phyloP scores from a whole-genome alignment of 148 eudicot genomes.

The Camellia granthamiana region DNA sequence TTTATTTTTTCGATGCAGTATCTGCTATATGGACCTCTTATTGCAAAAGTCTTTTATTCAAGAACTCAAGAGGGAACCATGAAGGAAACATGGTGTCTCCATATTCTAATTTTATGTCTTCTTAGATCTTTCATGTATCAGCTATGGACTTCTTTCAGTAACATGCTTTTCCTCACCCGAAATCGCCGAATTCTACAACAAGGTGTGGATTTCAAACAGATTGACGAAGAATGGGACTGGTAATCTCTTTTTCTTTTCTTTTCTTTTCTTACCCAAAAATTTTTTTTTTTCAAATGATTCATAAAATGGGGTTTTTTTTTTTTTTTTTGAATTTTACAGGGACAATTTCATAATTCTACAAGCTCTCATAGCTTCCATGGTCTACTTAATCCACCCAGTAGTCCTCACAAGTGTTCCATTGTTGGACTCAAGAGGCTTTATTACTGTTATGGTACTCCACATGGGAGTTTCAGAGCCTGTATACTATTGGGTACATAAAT shows the following conservation, averaged over 20 bases:
- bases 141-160: constrained; percentile 49
- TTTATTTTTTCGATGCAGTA: constrained; percentile 33
- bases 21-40: constrained; percentile 60
- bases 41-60: constrained; percentile 45
- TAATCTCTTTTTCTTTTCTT: constrained; percentile 15
- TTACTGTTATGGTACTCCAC: constrained; percentile 49
- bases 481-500: constrained; percentile 62
- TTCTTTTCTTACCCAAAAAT: not conserved
- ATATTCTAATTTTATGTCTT: constrained; percentile 50
- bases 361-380: constrained; percentile 46
- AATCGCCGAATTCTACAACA: constrained; percentile 46
- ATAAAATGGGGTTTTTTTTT: not conserved
- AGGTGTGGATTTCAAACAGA: constrained; percentile 75
- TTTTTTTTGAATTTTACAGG: constrained; percentile 33
- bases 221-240: constrained; percentile 89
- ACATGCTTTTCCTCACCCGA: constrained; percentile 59
- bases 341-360: constrained; percentile 76
- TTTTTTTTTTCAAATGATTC: not conserved
- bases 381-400: constrained; percentile 42
- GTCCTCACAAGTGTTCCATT: constrained; percentile 22
- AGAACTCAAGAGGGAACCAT: constrained; percentile 47
- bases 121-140: constrained; percentile 50
- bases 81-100: constrained; percentile 49
- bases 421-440: constrained; percentile 57
- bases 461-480: constrained; percentile 73